Evolutionary conservation across 306 rosid species (phyloP).

Genomic region (Trifolium dubium): DNA sequence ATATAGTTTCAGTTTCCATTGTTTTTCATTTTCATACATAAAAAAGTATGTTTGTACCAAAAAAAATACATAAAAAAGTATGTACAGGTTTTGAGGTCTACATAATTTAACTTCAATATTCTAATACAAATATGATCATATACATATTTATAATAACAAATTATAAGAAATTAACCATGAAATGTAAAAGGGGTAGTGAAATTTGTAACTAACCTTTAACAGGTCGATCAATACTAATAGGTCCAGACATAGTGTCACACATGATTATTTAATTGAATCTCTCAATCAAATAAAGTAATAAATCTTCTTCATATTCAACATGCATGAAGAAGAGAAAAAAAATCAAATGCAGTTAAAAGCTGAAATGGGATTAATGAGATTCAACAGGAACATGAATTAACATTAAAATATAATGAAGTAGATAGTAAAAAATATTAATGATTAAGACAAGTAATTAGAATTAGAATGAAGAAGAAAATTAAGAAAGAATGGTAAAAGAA

Average conservation of each 20-base stretch:
- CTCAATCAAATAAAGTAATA: not conserved
- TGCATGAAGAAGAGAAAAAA: not conserved
- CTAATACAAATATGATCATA: not conserved
- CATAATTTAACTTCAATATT: not conserved
- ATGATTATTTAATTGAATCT: constrained; percentile 58
- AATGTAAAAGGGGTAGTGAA: not conserved
- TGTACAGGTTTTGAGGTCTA: not conserved
- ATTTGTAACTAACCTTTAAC: constrained; percentile 48
- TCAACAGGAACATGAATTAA: constrained; percentile 21
- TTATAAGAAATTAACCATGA: not conserved
- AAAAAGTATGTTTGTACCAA: not conserved
- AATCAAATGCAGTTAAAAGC: constrained; percentile 15
- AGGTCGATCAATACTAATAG: constrained; percentile 48
- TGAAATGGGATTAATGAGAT: constrained; percentile 13
- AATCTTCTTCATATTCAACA: not conserved
- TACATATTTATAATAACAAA: not conserved
- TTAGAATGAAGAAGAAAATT: not conserved
- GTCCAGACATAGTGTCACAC: constrained; percentile 69
- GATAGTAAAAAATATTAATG: not conserved
- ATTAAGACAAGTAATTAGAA: not conserved
- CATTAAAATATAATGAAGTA: constrained; percentile 15
- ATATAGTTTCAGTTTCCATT: not conserved
- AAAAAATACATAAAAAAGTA: not conserved
- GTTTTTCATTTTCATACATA: not conserved
- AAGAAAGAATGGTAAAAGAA: not conserved